Base-by-base conservation (phyloP, 2,329 filamentous ascomycete genomes). In the Epichloe typhina region DNA sequence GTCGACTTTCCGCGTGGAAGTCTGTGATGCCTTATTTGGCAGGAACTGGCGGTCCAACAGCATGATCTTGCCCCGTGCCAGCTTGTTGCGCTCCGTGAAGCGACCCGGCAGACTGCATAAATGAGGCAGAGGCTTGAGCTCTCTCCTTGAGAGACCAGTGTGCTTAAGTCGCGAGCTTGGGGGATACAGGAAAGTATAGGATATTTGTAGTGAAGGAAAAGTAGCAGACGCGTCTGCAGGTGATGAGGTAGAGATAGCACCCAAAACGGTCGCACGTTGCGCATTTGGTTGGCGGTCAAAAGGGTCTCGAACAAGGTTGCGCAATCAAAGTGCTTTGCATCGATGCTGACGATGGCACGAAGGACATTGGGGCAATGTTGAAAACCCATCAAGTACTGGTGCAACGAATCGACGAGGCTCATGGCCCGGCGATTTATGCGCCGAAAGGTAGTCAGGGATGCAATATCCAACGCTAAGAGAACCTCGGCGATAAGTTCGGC, bases 191-290 rank as follows among this genome's bases (percentile, higher is more conserved):
- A 42, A 65, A 58, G 51, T 65, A 70, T 45, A 55, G 52, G 1
- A 41, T 26, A 3, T 61, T 49, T 31, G 47, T 19, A n/a, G 61
- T 61, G 55, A 68, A 65, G 57, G 67, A 71, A 21, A 62, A 54
- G 52, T 62, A 68, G 57, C 69, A 72, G 46, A 72, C 66, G 3
- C 69, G 64, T 33, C 55, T 56, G 55, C 65, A 68, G 45, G 59
- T 63, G 41, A 71, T 57, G 19, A 70, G 61, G 54, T 70, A 70
- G 46, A 71, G 56, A 51, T 68, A 64, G 40, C 57, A 60, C 36
- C 65, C 69, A 53, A 70, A 69, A n/a, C 60, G 57, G 17, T 61
- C 58, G 59, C 69, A 72, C 8, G 46, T 56, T 46, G 60, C 57
- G 57, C 70, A 72, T 43, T 59, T 47, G 12, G 54, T 51, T 17